These are phyloP conservation scores for Sorghum bicolor DNA, from an alignment of 176 grass and related monocot genomes.

Conservation along the genomic window Sorghum_bicolor_NCBIv3 NC_012873.2:1349501-1350000, in stretches of 20 bases:
- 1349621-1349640: neutral
- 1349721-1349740: neutral
- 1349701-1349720: neutral
- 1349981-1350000: neutral
- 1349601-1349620: neutral
- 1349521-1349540: neutral
- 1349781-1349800: neutral
- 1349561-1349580: neutral
- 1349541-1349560: neutral
- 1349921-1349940: neutral
- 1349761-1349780: neutral
- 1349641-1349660: neutral
- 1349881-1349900: neutral
- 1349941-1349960: neutral
- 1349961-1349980: neutral
- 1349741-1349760: neutral
- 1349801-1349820: neutral
- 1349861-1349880: neutral
- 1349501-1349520: neutral
- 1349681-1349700: neutral
- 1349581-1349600: neutral
- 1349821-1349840: neutral
- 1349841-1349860: neutral
- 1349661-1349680: neutral
- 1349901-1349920: neutral